Evolutionary conservation across 305 asterid genomes (phyloP), one percentile per base, ranked within the genome.

Genomic region (Salvia sclarea): DNA sequence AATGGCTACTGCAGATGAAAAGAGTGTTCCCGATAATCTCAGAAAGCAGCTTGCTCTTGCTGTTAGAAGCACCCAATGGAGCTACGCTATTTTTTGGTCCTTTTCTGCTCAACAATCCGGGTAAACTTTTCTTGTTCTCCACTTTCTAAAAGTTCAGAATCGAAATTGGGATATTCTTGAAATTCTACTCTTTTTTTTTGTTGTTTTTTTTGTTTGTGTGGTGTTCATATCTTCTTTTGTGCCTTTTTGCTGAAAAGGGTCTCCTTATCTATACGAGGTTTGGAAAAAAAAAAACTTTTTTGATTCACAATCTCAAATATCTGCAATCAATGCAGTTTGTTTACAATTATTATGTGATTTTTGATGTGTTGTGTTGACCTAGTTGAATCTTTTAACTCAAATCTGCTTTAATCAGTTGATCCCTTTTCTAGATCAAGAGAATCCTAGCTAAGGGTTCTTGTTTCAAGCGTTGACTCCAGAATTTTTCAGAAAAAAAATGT

Each of bases 1-100:
- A 73, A 82, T 90, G 95, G 86, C 79, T 66, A 45, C 76, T 57
- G 85, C 67, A 24, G 72, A 68, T 47, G 73, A 74, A 68, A 74
- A 71, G 76, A 82, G 69, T 20, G 87, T 61, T 7, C 74, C 77
- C 45, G 78, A 78, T 31, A 83, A 75, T 63, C 81, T 92, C 14
- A 92, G 84, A 79, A 80, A 81, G 74, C 83, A 81, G 77, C 95
- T 92, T 72, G 92, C 91, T 81, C 69, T 84, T 72, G 91, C 96
- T 70, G 85, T 86, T 68, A 84, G 83, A 84, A 82, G 83, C 75
- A 89, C 84, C 70, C 92, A 89, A 61, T 92, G 98, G 98, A 85
- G 92, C 78, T 92, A 92, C 78, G 95, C 91, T 11, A 83, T 92
- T 50, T 89, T 87, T 80, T 92, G 98, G 98, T 84, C 98, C 43